Percentiles rank a stretch among this genome's conserved stretches.
Conservation (phyloP, 2,329 filamentous ascomycete species). For the Trichoderma sp. region DNA sequence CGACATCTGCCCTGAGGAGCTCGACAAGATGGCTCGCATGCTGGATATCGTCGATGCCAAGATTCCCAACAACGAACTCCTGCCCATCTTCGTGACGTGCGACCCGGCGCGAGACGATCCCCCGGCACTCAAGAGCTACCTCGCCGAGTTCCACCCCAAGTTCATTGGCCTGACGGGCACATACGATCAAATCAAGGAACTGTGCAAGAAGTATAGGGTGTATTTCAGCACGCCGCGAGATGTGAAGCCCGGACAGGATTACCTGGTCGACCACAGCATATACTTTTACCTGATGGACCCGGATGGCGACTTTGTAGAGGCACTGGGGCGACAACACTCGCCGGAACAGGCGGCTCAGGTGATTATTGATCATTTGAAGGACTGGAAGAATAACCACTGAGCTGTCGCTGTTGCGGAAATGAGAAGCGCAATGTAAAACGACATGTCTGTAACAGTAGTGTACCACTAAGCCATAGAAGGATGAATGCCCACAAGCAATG, state of each 20-base stretch:
- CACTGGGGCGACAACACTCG: constrained; percentile 89
- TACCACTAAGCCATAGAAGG: constrained; percentile 17
- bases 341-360: constrained; percentile 79
- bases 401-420: not conserved
- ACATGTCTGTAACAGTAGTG: constrained; percentile 20
- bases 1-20: constrained; percentile 97
- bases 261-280: constrained; percentile 96
- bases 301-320: constrained; percentile 96
- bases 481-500: not conserved
- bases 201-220: constrained; percentile 94
- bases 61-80: constrained; percentile 50
- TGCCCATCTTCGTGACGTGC: constrained; percentile 90
- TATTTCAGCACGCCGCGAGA: constrained; percentile 92
- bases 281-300: constrained; percentile 99
- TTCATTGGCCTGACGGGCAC: constrained; percentile 88
- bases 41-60: constrained; percentile 66
- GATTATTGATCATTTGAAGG: constrained; percentile 80
- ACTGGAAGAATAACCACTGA: constrained; percentile 37
- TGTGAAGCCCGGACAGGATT: constrained; percentile 91
- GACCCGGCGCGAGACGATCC: constrained; percentile 91
- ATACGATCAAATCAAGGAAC: constrained; percentile 88
- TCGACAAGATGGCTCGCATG: constrained; percentile 99
- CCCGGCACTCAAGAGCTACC: constrained; percentile 76
- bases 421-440: not conserved
- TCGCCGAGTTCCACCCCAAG: constrained; percentile 83